phyloP scores from a whole-genome alignment of 805 yeast species.

The Lipomyces sp. region DNA sequence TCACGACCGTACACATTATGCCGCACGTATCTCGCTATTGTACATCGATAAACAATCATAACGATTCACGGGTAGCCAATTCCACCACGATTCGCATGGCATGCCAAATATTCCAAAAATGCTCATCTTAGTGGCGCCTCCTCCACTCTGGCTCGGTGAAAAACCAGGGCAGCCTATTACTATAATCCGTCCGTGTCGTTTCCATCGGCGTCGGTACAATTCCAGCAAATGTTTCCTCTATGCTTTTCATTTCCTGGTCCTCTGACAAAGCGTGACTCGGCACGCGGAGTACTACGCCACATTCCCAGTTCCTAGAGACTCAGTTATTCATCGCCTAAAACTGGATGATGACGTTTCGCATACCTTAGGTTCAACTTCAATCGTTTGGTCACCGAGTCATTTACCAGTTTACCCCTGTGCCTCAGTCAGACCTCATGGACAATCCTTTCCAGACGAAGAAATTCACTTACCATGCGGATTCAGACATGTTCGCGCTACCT shows the following conservation, averaged over 20 bases:
- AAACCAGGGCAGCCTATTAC: slow-evolving; percentile 27
- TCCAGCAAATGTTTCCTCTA: slow-evolving; percentile 16
- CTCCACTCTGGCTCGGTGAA: slow-evolving; percentile 23
- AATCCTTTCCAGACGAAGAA: neutral
- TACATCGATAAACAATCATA: neutral
- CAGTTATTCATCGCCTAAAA: neutral
- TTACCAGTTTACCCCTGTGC: slow-evolving; percentile 34
- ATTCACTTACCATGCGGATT: slow-evolving; percentile 33
- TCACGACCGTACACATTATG: neutral
- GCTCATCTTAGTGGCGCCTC: neutral
- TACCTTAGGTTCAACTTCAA: slow-evolving; percentile 23
- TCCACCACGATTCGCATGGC: neutral
- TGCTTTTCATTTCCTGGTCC: neutral
- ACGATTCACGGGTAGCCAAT: neutral
- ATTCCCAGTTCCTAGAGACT: slow-evolving; percentile 34
- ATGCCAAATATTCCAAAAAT: neutral
- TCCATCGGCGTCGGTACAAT: slow-evolving; percentile 33
- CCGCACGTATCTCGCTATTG: neutral
- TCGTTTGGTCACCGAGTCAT: slow-evolving; percentile 17
- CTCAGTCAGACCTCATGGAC: neutral
- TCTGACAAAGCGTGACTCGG: slow-evolving; percentile 6
- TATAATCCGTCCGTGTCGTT: slow-evolving; percentile 23
- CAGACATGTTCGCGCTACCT: slow-evolving; percentile 38
- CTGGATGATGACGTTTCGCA: neutral
- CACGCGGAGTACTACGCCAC: slow-evolving; percentile 32